phyloP scores from a whole-genome alignment of 2,329 filamentous ascomycete species.

The Phialocephala sp. region DNA sequence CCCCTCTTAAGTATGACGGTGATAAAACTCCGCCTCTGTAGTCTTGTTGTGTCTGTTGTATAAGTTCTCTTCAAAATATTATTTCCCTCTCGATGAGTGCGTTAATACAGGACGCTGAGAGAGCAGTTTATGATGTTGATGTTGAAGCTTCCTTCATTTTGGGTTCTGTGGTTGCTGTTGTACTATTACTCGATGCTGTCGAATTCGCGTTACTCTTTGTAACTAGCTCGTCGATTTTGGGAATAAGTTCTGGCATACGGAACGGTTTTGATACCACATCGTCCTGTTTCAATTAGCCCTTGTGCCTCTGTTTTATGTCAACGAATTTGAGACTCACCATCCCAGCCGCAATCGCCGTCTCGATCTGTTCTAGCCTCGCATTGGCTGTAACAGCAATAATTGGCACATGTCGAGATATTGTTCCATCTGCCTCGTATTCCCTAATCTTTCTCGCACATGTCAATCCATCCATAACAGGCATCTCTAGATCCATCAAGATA shows the following conservation, averaged over 20 bases:
- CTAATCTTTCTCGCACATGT: slow-evolving; percentile 74
- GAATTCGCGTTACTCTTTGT: slow-evolving; percentile 20
- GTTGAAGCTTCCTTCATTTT: background rate
- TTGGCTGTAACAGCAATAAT: slow-evolving; percentile 87
- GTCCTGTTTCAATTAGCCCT: slow-evolving; percentile 54
- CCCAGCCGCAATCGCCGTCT: slow-evolving; percentile 71
- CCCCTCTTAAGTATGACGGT: background rate
- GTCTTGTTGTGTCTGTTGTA: background rate
- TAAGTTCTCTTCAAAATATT: background rate
- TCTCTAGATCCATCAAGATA: slow-evolving; percentile 82
- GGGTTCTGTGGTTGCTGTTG: background rate
- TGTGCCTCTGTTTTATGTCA: background rate
- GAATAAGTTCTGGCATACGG: slow-evolving; percentile 71
- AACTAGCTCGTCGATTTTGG: slow-evolving; percentile 63
- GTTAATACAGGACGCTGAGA: background rate
- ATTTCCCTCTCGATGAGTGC: background rate
- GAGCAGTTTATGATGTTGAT: background rate
- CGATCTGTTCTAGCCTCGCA: slow-evolving; percentile 75
- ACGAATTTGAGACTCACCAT: slow-evolving; percentile 60
- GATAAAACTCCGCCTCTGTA: background rate
- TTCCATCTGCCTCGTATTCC: slow-evolving; percentile 66
- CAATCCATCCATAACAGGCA: slow-evolving; percentile 84
- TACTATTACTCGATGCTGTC: background rate
- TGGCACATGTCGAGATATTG: slow-evolving; percentile 69
- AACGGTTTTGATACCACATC: slow-evolving; percentile 83